Conservation (phyloP, 2,329 filamentous ascomycete genomes). For the Sclerotinia minor region DNA sequence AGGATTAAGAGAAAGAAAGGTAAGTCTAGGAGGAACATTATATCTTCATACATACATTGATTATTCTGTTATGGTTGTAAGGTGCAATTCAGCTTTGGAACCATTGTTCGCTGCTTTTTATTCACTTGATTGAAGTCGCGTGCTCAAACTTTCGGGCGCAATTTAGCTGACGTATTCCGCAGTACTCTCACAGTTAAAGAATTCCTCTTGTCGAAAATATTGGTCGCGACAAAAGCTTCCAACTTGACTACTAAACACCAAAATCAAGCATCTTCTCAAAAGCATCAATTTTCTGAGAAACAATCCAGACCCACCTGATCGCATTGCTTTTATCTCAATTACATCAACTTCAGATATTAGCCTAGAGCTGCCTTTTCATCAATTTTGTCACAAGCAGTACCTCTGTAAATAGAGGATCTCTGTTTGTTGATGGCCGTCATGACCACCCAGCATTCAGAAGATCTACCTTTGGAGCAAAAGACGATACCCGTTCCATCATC, state of each 20-base stretch:
- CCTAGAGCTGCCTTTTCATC: not conserved
- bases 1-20: constrained; percentile 6
- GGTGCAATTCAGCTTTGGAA: not conserved
- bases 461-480: constrained; percentile 51
- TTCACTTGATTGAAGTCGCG: constrained; percentile 8
- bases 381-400: constrained; percentile 26
- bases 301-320: not conserved
- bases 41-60: not conserved
- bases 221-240: not conserved
- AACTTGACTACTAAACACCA: not conserved
- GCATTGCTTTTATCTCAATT: constrained; percentile 13
- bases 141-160: not conserved
- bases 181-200: not conserved
- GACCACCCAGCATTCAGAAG: constrained; percentile 47
- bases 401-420: constrained; percentile 32
- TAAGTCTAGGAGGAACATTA: not conserved
- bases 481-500: constrained; percentile 48
- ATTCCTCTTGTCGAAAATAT: constrained; percentile 5
- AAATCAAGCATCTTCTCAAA: not conserved
- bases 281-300: not conserved
- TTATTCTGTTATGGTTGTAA: not conserved
- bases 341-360: not conserved
- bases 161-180: not conserved
- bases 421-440: constrained; percentile 53
- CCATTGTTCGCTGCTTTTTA: not conserved